Conservation (phyloP, 495 filamentous ascomycete genomes). For the Podospora bellae-mahoneyi region DNA sequence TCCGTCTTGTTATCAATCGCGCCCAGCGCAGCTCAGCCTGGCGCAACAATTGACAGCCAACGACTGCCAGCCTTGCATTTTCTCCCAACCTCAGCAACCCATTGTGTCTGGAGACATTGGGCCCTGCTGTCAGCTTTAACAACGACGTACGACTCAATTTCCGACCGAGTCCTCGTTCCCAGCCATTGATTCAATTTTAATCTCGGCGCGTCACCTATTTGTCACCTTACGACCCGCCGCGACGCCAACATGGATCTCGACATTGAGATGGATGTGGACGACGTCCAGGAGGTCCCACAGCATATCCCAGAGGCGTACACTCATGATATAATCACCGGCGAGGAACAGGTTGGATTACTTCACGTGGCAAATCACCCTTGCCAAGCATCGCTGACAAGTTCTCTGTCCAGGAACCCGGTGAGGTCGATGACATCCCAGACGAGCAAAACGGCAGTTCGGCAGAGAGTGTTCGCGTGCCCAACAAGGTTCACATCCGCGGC, state of each 20-base stretch:
- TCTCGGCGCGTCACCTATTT: neutral
- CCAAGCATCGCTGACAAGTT: conserved; percentile 5
- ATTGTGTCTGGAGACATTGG: neutral
- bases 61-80: neutral
- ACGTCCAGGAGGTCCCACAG: conserved; percentile 39
- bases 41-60: neutral
- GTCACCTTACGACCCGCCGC: neutral
- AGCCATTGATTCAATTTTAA: neutral
- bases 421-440: conserved; percentile 31
- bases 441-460: conserved; percentile 21
- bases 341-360: conserved; percentile 34
- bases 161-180: neutral
- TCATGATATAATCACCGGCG: conserved; percentile 41
- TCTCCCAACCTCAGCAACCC: neutral
- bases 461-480: conserved; percentile 38
- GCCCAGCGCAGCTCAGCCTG: neutral
- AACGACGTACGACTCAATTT: neutral
- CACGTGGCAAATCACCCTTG: conserved; percentile 4
- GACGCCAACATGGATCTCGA: conserved; percentile 65
- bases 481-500: conserved; percentile 79
- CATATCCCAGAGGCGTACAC: conserved; percentile 43
- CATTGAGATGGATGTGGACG: conserved; percentile 64
- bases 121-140: neutral
- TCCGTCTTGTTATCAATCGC: conserved; percentile 1
- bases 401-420: conserved; percentile 36